phyloP scores from a whole-genome alignment of 1,139 yeast genomes.

The Scheffersomyces lignicola region DNA sequence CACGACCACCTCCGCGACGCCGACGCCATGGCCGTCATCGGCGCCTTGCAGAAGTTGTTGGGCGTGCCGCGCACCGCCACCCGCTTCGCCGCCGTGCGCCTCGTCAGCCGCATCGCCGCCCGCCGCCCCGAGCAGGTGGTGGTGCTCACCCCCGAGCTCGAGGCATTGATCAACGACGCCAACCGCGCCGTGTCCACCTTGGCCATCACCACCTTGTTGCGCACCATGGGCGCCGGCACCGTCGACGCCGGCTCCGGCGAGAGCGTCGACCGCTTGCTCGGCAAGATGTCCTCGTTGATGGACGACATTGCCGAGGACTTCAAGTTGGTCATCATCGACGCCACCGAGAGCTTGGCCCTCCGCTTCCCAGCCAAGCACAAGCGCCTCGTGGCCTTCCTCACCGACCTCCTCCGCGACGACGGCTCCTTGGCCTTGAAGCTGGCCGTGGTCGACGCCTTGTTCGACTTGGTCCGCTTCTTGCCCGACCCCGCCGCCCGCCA shows the following conservation, averaged over 20 bases:
- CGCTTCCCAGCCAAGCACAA: conserved; percentile 92
- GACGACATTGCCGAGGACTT: conserved; percentile 95
- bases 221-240: conserved; percentile 82
- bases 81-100: conserved; percentile 89
- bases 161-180: conserved; percentile 79
- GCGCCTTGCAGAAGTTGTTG: conserved; percentile 72
- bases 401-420: conserved; percentile 85
- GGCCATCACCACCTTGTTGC: conserved; percentile 92
- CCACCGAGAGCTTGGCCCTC: conserved; percentile 85
- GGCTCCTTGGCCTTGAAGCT: conserved; percentile 87
- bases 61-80: conserved; percentile 90
- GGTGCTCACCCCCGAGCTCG: conserved; percentile 75
- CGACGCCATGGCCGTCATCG: conserved; percentile 64
- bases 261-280: conserved; percentile 84
- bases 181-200: conserved; percentile 97
- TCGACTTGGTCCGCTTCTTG: conserved; percentile 84
- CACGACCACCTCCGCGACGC: conserved; percentile 59
- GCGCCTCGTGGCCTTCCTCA: conserved; percentile 76
- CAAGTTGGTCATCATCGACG: conserved; percentile 91
- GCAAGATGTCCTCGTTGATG: conserved; percentile 86
- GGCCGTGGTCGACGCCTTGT: conserved; percentile 83
- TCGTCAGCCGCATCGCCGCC: conserved; percentile 82
- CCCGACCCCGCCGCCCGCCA: conserved; percentile 77
- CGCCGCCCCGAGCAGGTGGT: conserved; percentile 76
- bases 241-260: conserved; percentile 43